Percentiles rank a stretch among this genome's conserved stretches.
These are phyloP conservation scores for Stenocarpella maydis DNA, from an alignment of 2,329 filamentous ascomycete genomes.

Conservation along the genomic window DNA sequence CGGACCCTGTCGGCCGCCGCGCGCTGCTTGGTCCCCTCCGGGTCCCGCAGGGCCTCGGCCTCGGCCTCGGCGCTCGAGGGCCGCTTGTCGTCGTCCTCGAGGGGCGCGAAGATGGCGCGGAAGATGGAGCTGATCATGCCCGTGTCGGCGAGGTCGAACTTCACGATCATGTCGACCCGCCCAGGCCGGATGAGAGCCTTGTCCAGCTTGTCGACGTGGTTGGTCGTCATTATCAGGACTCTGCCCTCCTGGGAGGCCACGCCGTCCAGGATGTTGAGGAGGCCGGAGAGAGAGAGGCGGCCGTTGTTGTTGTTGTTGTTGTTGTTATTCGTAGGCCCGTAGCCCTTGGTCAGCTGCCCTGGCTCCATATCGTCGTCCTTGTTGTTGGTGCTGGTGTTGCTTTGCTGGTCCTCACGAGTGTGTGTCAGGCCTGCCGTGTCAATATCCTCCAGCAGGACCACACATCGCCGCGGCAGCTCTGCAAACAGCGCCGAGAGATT, in stretches of 20 bases:
- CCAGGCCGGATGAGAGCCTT: constrained; percentile 69
- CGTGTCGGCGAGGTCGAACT: constrained; percentile 63
- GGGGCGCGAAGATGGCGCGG: constrained; percentile 63
- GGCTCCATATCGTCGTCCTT: constrained; percentile 36
- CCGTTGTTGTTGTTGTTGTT: constrained; percentile 39
- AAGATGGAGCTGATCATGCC: constrained; percentile 64
- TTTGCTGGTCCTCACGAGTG: constrained; percentile 52
- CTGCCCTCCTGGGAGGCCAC: constrained; percentile 70
- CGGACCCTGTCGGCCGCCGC: constrained; percentile 43
- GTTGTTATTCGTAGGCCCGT: constrained; percentile 1
- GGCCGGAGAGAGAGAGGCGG: constrained; percentile 74
- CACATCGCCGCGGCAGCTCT: constrained; percentile 72
- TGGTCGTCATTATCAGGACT: constrained; percentile 73
- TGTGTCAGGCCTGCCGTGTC: constrained; percentile 76
- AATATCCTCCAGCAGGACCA: constrained; percentile 80
- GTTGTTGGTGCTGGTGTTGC: constrained; percentile 29
- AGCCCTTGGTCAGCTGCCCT: constrained; percentile 14
- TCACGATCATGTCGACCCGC: constrained; percentile 66
- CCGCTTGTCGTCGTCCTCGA: constrained; percentile 56
- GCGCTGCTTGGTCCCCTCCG: constrained; percentile 43
- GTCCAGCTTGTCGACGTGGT: constrained; percentile 68
- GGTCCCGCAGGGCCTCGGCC: constrained; percentile 37
- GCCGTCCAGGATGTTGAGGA: constrained; percentile 84
- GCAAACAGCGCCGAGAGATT: constrained; percentile 70
- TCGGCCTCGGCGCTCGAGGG: constrained; percentile 37